Conservation (phyloP, 805 yeast species). For the Nakazawaea wickerhamii region DNA sequence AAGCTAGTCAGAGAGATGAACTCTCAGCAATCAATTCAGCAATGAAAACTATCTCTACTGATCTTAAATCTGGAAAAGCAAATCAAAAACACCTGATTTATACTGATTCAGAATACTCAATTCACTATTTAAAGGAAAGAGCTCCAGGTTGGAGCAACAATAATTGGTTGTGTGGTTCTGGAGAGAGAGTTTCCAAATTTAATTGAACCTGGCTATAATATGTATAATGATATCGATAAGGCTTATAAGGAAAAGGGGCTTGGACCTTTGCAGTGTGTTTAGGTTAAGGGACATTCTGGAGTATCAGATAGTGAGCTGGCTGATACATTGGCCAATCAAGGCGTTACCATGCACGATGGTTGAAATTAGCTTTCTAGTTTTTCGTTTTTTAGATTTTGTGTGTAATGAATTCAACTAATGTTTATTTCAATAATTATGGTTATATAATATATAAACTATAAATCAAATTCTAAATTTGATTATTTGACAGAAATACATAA, state of each 20-base stretch:
- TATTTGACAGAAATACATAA: too few species aligned
- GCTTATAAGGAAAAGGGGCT: constrained; percentile 30
- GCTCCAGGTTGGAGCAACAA: constrained; percentile 47
- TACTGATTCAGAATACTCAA: constrained; percentile 70
- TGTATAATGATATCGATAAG: constrained; percentile 29
- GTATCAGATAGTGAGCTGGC: constrained; percentile 71
- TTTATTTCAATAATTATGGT: too few species aligned
- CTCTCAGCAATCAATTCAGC: constrained; percentile 62
- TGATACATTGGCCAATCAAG: constrained; percentile 64
- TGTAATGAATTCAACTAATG: too few species aligned
- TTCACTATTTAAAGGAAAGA: constrained; percentile 55
- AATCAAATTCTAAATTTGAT: too few species aligned
- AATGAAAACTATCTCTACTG: constrained; percentile 32
- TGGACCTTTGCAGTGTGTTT: constrained; percentile 33
- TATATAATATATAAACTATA: too few species aligned
- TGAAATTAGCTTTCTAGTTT: too few species aligned
- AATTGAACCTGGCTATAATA: constrained; percentile 28
- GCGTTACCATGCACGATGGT: constrained; percentile 33
- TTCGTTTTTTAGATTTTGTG: too few species aligned
- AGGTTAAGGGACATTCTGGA: constrained; percentile 75
- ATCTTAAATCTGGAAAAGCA: constrained; percentile 22
- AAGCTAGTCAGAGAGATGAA: constrained; percentile 82
- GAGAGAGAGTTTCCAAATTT: constrained; percentile 49
- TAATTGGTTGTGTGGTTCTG: constrained; percentile 38
- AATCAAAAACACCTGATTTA: constrained; percentile 35